Evolutionary conservation across 176 grass and related monocot species (phyloP), one percentile per base, ranked within the genome.

Genomic region (Avena insularis): DNA sequence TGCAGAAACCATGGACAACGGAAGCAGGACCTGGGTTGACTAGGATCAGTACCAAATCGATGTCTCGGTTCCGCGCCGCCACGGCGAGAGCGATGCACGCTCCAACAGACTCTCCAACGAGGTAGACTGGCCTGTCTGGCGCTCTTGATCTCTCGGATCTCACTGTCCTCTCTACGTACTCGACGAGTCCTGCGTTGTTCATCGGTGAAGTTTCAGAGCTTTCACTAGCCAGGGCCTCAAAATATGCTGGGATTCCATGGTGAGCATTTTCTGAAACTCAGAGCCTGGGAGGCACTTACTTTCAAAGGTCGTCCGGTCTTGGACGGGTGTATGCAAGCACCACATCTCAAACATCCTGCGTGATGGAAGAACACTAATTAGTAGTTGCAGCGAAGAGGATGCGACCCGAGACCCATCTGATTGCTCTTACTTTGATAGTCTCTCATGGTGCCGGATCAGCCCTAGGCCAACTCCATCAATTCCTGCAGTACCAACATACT

Each of bases 301-400:
- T 93, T 92, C 75, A 10, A 98, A 98, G 66, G 93, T n/a, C 20
- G 87, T 98, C 0, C 93, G 82, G 49, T 98, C 96, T 80, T 87
- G 47, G 55, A 92, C 87, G 7, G 96, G 96, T 94, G 96, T 91
- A 48, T 98, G 96, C 90, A 98, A 40, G 81, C 96, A 98, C 93
- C 96, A 92, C 47, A 98, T 50, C 36, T 96, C 90, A 59, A 98
- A 98, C 87, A 98, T 94, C 80, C 96, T 98, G 60, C 23, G 87
- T 61, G 27, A 49, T 0, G 27, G 17, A 51, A 35, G 1, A 19
- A 17, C 12, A 12, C 5, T 2, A 40, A 58, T 77, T 50, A 69
- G 35, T 50, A 69, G 36, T 43, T 5, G 1, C 48, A 60, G 8
- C 0, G 2, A 59, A 29, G 17, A n/a, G 69, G 14, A 14, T 5